These are phyloP conservation scores for Aspergillus glaucus DNA, from an alignment of 2,329 filamentous ascomycete species.

Conservation along the genomic window DNA sequence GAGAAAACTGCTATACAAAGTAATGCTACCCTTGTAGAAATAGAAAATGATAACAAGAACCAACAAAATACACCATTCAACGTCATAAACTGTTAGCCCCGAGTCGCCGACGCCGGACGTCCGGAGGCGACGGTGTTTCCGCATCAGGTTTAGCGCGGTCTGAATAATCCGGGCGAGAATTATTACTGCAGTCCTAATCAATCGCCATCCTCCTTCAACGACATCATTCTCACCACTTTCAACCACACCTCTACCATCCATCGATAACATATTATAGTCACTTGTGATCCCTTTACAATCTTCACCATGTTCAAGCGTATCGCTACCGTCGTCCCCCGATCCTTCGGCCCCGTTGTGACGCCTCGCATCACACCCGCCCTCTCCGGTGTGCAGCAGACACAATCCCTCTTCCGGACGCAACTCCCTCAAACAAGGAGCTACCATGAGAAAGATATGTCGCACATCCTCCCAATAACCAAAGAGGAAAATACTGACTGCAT, in stretches of 20 bases:
- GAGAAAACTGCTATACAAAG: not conserved
- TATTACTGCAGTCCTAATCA: not conserved
- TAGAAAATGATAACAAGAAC: not conserved
- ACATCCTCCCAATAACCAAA: not conserved
- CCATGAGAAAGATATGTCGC: conserved; percentile 59
- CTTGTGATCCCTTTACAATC: not conserved
- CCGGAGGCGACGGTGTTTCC: conserved; percentile 12
- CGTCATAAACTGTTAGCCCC: not conserved
- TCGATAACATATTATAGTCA: not conserved
- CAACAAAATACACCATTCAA: not conserved
- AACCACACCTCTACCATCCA: not conserved
- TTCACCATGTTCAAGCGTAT: conserved; percentile 53
- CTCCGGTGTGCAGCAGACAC: conserved; percentile 33
- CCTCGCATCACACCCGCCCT: conserved; percentile 46
- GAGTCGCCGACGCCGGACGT: conserved; percentile 14
- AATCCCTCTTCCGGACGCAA: conserved; percentile 35
- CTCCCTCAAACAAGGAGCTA: conserved; percentile 45
- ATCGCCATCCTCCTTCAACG: conserved; percentile 1
- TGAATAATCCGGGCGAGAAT: conserved; percentile 5
- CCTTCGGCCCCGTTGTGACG: conserved; percentile 46
- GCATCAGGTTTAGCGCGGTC: conserved; percentile 5
- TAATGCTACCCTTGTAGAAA: not conserved
- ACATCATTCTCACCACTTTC: not conserved
- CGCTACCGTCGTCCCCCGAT: conserved; percentile 48
- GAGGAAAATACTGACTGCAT: conserved; percentile 11